phyloP scores from a whole-genome alignment of 202 grass and related monocot species.

The Setaria italica region DNA sequence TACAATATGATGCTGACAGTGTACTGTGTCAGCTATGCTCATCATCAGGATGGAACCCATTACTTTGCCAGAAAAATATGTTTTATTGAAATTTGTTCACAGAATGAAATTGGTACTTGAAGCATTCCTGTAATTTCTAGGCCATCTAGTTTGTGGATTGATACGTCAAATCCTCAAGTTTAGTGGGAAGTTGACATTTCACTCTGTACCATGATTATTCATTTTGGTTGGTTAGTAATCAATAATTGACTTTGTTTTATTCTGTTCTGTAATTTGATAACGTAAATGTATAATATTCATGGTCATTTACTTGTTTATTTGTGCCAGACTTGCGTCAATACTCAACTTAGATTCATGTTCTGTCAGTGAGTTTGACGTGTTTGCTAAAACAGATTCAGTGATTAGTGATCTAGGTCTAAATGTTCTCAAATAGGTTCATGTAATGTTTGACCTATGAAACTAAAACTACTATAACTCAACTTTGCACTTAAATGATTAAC shows the following conservation, averaged over 20 bases:
- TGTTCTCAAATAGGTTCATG: neutral
- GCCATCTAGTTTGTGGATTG: slow-evolving; percentile 2
- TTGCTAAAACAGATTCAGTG: neutral
- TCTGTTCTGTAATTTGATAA: neutral
- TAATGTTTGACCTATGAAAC: slow-evolving; percentile 3
- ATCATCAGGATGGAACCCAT: neutral
- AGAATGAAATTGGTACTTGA: neutral
- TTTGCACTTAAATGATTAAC: slow-evolving; percentile 8
- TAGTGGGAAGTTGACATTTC: neutral
- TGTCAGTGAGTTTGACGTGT: neutral
- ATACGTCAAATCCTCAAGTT: neutral
- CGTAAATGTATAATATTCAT: neutral
- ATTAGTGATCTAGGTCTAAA: neutral
- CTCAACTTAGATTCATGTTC: neutral
- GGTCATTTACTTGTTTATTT: neutral
- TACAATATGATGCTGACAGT: neutral
- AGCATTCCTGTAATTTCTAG: neutral
- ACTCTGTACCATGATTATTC: neutral
- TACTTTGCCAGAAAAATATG: neutral
- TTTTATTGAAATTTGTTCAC: neutral
- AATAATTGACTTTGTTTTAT: neutral
- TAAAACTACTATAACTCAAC: neutral
- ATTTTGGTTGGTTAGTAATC: slow-evolving; percentile 23
- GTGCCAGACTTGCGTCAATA: neutral
- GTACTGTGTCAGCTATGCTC: neutral